These are phyloP conservation scores for Cardiosporidium cionae DNA, from an alignment of 169 alveolate genomes.

Conservation along the genomic window DNA sequence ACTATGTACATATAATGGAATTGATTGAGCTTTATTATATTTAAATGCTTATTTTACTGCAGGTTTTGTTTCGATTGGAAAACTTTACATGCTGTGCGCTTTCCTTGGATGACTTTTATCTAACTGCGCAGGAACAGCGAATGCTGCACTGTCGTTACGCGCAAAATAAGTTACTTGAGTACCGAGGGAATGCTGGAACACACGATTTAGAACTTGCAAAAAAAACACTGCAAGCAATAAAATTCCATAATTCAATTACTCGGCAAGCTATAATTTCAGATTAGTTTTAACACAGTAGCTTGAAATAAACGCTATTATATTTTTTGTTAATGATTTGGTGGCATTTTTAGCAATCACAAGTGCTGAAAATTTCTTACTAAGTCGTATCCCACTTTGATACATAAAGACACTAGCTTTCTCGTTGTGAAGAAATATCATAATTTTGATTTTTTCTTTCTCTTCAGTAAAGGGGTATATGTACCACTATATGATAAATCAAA, in stretches of 20 bases:
- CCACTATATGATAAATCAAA: neutral
- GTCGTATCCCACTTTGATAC: neutral
- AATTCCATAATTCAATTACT: neutral
- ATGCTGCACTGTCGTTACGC: neutral
- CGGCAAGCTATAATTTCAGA: neutral
- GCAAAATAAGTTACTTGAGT: neutral
- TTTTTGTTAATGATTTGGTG: neutral
- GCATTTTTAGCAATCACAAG: neutral
- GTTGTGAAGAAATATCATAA: neutral
- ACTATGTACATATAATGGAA: too few relatives aligned
- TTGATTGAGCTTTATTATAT: too few relatives aligned
- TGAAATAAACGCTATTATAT: neutral
- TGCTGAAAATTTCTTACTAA: neutral
- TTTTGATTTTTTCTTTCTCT: neutral
- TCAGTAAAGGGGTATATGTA: neutral
- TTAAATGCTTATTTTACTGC: neutral
- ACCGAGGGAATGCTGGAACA: constrained; percentile 10
- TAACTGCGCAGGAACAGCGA: neutral
- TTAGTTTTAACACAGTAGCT: neutral
- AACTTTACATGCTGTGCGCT: neutral
- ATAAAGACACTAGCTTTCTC: neutral
- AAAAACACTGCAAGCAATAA: neutral
- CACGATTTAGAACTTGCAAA: neutral
- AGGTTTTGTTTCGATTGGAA: neutral
- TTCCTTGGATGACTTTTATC: neutral